Evolutionary conservation across 306 rosid genomes (phyloP), one percentile per base, ranked within the genome.

Genomic region (Albizia julibrissin): DNA sequence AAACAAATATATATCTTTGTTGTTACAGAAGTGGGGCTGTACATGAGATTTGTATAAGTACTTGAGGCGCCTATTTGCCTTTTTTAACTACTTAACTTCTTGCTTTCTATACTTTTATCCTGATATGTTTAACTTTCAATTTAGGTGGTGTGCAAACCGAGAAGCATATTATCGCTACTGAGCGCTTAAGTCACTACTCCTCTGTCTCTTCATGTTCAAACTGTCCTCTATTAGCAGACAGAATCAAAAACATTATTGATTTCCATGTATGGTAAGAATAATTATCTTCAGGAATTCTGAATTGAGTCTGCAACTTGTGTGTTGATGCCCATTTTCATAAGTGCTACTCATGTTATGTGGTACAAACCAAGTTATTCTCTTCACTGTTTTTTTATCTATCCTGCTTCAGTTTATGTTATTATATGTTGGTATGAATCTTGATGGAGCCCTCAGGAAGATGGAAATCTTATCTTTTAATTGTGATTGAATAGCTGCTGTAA

Each of bases 241-340:
- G 11, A 27, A 44, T 46, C 3, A 33, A 19, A 66, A 66, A 33
- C 1, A 26, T 71, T 24, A 44, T 43, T 71, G 34, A 22, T 44
- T 72, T 72, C 59, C 61, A 26, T 72, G 61, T 18, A 8, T 26
- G 76, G 59, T 72, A 52, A 72, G 76, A 72, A 43, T 43, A 37
- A 44, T 6, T 43, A 14, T 24, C 33, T 26, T 19, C 39, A 72
- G 16, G 6, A 26, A 44, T 43, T 43, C 40, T 44, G 3, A 3
- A 15, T 15, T 8, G 21, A 27, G 68, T 27, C 37, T 26, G 19
- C 21, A 12, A 11, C 34, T 61, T 12, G 8, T 26, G 8, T 8
- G 15, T 47, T 70, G 34, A 14, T 70, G 6, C 15, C 8, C 12
- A 3, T 43, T 43, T 27, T 46, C 26, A 16, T 3, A 16, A 46